phyloP scores from a whole-genome alignment of 179 eudicot genomes.

The Pouteria campechiana region DNA sequence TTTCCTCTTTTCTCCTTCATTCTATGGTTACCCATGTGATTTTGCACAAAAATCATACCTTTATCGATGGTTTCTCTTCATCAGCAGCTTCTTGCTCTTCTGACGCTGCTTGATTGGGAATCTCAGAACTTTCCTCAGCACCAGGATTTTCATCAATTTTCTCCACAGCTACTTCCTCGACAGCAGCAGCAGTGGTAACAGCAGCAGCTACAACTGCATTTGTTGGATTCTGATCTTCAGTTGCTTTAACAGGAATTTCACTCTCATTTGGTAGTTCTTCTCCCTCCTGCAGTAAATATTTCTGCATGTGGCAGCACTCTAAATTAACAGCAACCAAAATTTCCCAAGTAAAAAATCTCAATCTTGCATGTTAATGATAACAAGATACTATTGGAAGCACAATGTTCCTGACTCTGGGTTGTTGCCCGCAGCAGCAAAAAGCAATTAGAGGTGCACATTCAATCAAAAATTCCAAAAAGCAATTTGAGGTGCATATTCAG shows the following conservation, averaged over 20 bases:
- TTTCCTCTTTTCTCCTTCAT: too few species aligned
- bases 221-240: conserved; percentile 25
- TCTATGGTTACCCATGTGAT: too few species aligned
- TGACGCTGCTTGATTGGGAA: conserved; percentile 14
- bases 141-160: conserved; percentile 24
- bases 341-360: neutral
- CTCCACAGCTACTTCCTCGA: conserved; percentile 35
- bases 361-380: neutral
- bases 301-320: conserved; percentile 19
- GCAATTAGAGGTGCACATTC: neutral
- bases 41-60: too few species aligned
- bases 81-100: conserved; percentile 26
- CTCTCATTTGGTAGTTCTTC: conserved; percentile 24
- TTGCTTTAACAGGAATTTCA: conserved; percentile 32
- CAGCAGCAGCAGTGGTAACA: too few species aligned
- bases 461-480: too few species aligned
- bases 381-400: neutral
- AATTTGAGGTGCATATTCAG: too few species aligned
- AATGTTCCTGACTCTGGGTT: neutral
- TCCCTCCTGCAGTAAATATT: conserved; percentile 48
- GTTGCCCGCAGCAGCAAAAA: neutral
- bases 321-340: neutral
- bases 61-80: conserved; percentile 57
- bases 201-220: too few species aligned
- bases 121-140: conserved; percentile 28